Percentiles rank a stretch among this genome's conserved stretches.
These are phyloP conservation scores for Sherardia arvensis DNA, from an alignment of 257 asterid species.

Conservation along the genomic window DNA sequence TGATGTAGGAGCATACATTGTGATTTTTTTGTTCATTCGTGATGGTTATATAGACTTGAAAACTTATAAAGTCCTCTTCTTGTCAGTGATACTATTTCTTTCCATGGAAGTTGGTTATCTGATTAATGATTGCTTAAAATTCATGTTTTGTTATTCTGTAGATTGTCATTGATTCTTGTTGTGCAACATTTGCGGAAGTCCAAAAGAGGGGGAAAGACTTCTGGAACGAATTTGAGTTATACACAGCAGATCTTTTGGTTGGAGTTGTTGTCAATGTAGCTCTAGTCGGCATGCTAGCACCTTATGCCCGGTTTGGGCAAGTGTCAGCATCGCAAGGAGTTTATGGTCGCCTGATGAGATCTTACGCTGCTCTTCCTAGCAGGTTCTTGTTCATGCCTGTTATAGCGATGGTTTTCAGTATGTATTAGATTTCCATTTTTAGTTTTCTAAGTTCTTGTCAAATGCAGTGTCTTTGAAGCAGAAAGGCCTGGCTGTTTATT, in stretches of 20 bases:
- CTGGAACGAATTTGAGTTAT: conserved; percentile 94
- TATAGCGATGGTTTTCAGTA: not conserved
- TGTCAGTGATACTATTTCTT: not conserved
- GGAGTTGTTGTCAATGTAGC: conserved; percentile 96
- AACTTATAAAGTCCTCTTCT: not conserved
- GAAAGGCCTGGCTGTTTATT: conserved; percentile 81
- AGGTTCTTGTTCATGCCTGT: conserved; percentile 36
- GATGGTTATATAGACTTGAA: too few species aligned
- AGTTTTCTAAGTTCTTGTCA: not conserved
- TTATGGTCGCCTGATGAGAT: conserved; percentile 53
- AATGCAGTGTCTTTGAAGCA: conserved; percentile 85
- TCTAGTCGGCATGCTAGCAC: conserved; percentile 93
- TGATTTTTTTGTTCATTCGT: too few species aligned
- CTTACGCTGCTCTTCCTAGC: conserved; percentile 93
- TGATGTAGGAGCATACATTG: not conserved
- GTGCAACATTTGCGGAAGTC: conserved; percentile 98
- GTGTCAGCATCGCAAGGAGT: conserved; percentile 57
- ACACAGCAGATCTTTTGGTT: conserved; percentile 85
- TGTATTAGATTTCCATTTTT: not conserved
- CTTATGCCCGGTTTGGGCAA: conserved; percentile 81
- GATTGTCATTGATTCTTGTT: conserved; percentile 90
- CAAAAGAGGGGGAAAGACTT: conserved; percentile 89
- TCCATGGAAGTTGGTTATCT: not conserved
- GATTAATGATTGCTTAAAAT: not conserved
- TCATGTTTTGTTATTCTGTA: conserved; percentile 17